phyloP scores from a whole-genome alignment of 306 rosid species.

The Acmispon strigosus region DNA sequence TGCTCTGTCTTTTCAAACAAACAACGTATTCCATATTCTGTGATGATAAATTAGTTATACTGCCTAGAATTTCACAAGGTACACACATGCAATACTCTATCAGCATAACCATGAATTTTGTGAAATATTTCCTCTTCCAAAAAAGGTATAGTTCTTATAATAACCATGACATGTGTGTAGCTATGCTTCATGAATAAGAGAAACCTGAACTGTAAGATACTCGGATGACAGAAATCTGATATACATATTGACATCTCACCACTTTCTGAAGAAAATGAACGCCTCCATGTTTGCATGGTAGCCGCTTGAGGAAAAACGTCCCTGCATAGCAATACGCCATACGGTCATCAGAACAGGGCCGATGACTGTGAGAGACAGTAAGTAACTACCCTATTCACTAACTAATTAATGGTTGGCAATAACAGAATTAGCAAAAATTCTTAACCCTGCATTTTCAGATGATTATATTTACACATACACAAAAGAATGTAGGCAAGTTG shows the following conservation, averaged over 20 bases:
- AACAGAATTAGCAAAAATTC: background rate
- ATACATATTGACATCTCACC: slow-evolving; percentile 36
- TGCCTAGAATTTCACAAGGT: background rate
- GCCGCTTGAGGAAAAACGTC: slow-evolving; percentile 30
- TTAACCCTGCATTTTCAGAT: background rate
- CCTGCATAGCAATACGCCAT: slow-evolving; percentile 35
- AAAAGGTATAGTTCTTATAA: background rate
- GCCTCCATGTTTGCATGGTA: slow-evolving; percentile 41
- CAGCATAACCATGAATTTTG: background rate
- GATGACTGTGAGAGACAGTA: background rate
- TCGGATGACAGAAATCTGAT: slow-evolving; percentile 1
- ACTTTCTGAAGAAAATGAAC: slow-evolving; percentile 66
- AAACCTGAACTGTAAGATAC: background rate
- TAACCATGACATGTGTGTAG: background rate
- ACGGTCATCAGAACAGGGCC: slow-evolving; percentile 9
- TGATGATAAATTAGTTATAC: background rate
- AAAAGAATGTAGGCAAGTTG: background rate
- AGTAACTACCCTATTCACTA: background rate
- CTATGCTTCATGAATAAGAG: slow-evolving; percentile 9
- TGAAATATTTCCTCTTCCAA: background rate
- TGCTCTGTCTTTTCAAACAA: background rate
- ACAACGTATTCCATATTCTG: background rate
- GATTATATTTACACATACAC: background rate
- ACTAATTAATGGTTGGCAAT: background rate
- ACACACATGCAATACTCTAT: background rate